Conservation (phyloP, 371 early-diverging fungal genomes). For the Mucor indicus region DNA sequence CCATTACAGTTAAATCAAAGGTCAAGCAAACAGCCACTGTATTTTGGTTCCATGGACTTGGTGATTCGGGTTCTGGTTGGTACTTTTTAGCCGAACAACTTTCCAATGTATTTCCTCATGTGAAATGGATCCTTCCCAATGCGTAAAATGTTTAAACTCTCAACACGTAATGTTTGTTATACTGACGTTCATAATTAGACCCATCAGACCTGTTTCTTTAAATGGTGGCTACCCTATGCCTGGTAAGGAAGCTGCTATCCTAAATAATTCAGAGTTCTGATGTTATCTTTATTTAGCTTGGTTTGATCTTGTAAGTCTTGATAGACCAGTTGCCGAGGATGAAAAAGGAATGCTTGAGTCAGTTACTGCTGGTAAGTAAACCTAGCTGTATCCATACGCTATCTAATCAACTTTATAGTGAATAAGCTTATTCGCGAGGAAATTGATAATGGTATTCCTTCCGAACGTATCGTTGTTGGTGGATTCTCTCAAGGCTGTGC, state of each 20-base stretch:
- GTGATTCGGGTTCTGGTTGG: constrained; percentile 73
- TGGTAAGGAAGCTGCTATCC: constrained; percentile 44
- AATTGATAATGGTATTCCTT: constrained; percentile 76
- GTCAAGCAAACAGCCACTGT: constrained; percentile 75
- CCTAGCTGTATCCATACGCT: background rate
- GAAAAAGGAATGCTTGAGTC: constrained; percentile 74
- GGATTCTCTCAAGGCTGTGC: constrained; percentile 96
- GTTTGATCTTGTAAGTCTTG: constrained; percentile 79
- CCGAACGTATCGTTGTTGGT: constrained; percentile 85
- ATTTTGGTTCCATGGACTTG: constrained; percentile 75
- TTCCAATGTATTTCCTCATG: constrained; percentile 60
- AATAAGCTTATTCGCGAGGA: constrained; percentile 74
- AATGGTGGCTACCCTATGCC: constrained; percentile 89
- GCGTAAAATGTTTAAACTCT: constrained; percentile 45
- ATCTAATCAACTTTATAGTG: constrained; percentile 28
- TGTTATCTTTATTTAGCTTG: constrained; percentile 35
- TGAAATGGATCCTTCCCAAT: constrained; percentile 80
- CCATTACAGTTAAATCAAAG: constrained; percentile 21
- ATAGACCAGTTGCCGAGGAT: constrained; percentile 63
- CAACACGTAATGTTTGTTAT: background rate
- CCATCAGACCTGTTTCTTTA: constrained; percentile 76
- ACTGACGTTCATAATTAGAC: constrained; percentile 35
- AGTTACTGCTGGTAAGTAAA: constrained; percentile 47
- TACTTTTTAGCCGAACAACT: constrained; percentile 68
- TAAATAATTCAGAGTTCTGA: no score